Evolutionary conservation across 2,329 filamentous ascomycete genomes (phyloP), one percentile per base, ranked within the genome.

Genomic region (Corinectria fuckeliana): DNA sequence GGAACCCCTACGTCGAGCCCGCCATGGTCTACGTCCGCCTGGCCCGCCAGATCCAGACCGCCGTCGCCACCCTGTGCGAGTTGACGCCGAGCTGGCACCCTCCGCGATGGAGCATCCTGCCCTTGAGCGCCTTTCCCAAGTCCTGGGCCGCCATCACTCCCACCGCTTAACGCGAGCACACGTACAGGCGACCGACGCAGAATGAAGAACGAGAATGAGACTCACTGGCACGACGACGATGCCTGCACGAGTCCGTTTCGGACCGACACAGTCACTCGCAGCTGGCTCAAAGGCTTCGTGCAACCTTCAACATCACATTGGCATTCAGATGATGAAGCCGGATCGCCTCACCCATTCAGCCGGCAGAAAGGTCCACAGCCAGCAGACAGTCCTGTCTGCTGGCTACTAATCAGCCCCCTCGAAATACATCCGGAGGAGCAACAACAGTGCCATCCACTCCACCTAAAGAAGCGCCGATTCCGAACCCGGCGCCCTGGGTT

Each of bases 21-120:
- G 62, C 64, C 26, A 69, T 76, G 48, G 69, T 70, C 4, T 69
- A 74, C 44, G 69, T 73, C 50, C 71, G 75, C 30, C 74, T 82
- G 62, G 70, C 70, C 20, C 66, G 70, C 34, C 77, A 79, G 59
- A 71, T 81, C 18, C 56, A 74, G 52, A 73, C 70, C 11, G 77
- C 78, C 9, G 65, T 80, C 34, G 60, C 60, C 9, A 71, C 69
- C 4, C 62, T 79, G n/a, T 68, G 68, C 30, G 65, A 71, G 9
- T 63, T 72, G 25, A 63, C 68, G 4, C 71, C 73, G 0, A 58
- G 60, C 13, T 79, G 76, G 74, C 67, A 41, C 11, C 70, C 76
- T 5, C 75, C 76, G 2, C 61, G 58, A 3, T 82, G 79, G 77
- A 69, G 67, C 23, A 76, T 82, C 56, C 62, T 75, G 54, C 72